Evolutionary conservation across 352 stramenopile genomes (phyloP), one percentile per base, ranked within the genome.

Genomic region (Phytopythium cucurbitacearum): DNA sequence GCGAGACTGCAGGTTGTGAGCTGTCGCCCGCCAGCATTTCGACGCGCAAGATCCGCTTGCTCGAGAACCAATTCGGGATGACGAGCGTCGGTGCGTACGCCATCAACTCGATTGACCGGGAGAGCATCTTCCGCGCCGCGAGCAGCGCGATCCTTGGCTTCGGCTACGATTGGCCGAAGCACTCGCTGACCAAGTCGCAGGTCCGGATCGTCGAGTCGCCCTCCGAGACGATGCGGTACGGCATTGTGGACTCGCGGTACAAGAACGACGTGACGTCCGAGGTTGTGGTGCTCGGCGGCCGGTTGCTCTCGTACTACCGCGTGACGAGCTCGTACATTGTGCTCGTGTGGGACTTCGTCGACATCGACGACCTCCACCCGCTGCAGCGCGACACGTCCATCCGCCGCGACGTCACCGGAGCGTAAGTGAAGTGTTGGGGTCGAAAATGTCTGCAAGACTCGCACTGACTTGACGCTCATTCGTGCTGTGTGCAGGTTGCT

Each of bases 1-100:
- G 65, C 16, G 62, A 81, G 52, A 77, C 71, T 2, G 50, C 62
- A 5, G 64, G 59, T 7, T 69, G 73, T 33, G 41, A 36, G 11
- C 57, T 65, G 10, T 51, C 52, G 0, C 63, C 51, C 3, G 68
- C 68, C 0, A 62, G 65, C 32, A 70, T 82, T 7, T 41, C 68
- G 49, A 72, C 73, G 5, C 58, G 73, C 42, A 38, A 73, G 40
- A 55, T 81, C 9, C 55, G 72, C 38, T 40, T 58, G 1, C 44
- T 47, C 0, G 43, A 40, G 0, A 51, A 71, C 41, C 45, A 59
- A 1, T 68, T 68, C 48, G 60, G 60, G 28, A 56, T 57, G 33
- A 64, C 57, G 0, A 51, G 44, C 0, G 45, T 64, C n/a, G 51
- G 34, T 7, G 50, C 63, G 13, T 67, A 56, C 15, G 53, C 60